Evolutionary conservation across 2,329 filamentous ascomycete species (phyloP).

Genomic region (Thielaviopsis ethacetica): DNA sequence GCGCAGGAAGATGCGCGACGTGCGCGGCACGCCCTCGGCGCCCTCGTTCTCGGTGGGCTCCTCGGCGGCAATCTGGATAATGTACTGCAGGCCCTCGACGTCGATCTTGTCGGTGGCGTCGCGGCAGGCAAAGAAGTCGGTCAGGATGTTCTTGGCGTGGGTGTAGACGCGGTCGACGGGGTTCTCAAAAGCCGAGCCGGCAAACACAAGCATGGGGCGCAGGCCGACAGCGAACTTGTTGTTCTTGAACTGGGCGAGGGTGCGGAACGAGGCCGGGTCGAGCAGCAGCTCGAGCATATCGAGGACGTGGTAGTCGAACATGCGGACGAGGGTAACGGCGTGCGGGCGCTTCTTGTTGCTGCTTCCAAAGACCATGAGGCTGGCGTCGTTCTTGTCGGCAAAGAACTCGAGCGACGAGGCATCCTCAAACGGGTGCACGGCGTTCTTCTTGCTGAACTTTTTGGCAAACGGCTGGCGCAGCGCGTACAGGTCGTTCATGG

Average conservation of each 20-base stretch:
- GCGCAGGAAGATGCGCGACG: conserved; percentile 49
- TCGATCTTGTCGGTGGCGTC: conserved; percentile 63
- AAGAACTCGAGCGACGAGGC: conserved; percentile 82
- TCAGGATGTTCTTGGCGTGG: conserved; percentile 69
- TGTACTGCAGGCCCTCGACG: conserved; percentile 85
- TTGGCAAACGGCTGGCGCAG: conserved; percentile 73
- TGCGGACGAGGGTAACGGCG: conserved; percentile 64
- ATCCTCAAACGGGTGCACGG: conserved; percentile 88
- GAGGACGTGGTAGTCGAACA: conserved; percentile 72
- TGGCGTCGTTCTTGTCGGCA: conserved; percentile 87
- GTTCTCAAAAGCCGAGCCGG: conserved; percentile 74
- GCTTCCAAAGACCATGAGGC: conserved; percentile 66
- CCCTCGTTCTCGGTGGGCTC: conserved; percentile 32
- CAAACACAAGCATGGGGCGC: conserved; percentile 83
- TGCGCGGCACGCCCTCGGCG: conserved; percentile 24
- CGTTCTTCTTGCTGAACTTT: conserved; percentile 95
- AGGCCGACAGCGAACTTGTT: conserved; percentile 63
- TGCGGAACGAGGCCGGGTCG: conserved; percentile 55
- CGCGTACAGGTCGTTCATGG: conserved; percentile 68
- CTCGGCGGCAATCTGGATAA: conserved; percentile 65
- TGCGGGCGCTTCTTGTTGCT: conserved; percentile 94
- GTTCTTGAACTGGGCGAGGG: conserved; percentile 58
- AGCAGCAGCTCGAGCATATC: conserved; percentile 91
- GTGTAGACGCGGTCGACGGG: conserved; percentile 66
- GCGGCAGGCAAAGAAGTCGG: conserved; percentile 83